Conservation (phyloP, 1,139 yeast genomes). For the Suhomyces chickasaworum region DNA sequence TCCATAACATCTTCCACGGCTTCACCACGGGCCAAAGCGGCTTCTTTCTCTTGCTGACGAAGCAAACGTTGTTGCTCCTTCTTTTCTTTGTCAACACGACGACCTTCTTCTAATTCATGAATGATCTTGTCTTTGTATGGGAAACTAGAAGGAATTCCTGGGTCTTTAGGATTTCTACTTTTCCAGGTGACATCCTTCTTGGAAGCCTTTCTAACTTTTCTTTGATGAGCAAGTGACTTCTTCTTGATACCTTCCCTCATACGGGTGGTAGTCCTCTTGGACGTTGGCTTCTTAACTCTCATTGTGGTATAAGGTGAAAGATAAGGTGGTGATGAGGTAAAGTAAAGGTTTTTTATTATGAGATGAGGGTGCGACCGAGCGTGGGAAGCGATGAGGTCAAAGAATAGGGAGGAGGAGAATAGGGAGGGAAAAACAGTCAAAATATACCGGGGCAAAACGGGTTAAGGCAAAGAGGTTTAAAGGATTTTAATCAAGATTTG, state of each 20-base stretch:
- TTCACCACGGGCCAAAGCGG: constrained; percentile 48
- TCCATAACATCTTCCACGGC: constrained; percentile 41
- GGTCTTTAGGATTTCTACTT: constrained; percentile 78
- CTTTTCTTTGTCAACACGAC: constrained; percentile 63
- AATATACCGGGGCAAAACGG: too few species aligned
- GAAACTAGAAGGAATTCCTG: constrained; percentile 92
- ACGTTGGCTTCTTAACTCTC: constrained; percentile 68
- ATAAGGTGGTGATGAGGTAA: constrained; percentile 2
- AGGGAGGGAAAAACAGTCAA: too few species aligned
- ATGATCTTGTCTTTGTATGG: constrained; percentile 88
- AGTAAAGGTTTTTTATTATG: constrained; percentile 7
- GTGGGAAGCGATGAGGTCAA: background rate
- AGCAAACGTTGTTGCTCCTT: constrained; percentile 52
- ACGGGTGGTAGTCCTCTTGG: constrained; percentile 87
- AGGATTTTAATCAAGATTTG: too few species aligned
- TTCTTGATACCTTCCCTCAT: constrained; percentile 95
- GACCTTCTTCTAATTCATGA: constrained; percentile 74
- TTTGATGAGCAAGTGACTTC: constrained; percentile 89
- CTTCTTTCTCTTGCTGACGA: constrained; percentile 49
- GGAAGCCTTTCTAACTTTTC: constrained; percentile 78
- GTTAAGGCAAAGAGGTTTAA: too few species aligned
- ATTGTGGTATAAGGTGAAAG: constrained; percentile 19
- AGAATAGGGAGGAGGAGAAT: too few species aligned
- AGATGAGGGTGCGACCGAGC: constrained; percentile 9
- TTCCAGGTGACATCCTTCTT: constrained; percentile 95